A percentile compares a stretch with the other conserved stretches of the same genome.
phyloP scores from a whole-genome alignment of 495 filamentous ascomycete genomes.

The Evernia prunastri region DNA sequence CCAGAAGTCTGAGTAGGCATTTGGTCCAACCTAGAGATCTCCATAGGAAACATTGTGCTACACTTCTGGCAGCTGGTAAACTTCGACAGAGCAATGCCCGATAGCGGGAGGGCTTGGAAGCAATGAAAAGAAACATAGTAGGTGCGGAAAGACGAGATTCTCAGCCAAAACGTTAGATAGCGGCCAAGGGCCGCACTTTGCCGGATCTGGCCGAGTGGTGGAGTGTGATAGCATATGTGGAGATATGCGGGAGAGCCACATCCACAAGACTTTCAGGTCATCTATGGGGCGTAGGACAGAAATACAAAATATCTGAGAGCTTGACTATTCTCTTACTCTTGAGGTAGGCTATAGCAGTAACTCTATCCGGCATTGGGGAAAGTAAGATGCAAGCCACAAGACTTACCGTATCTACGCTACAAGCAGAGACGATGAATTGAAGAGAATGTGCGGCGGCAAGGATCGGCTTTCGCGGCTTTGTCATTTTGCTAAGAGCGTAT shows the following conservation, averaged over 20 bases:
- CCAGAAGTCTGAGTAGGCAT: not conserved
- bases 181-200: not conserved
- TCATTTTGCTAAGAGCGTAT: not conserved
- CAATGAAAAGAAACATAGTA: not conserved
- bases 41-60: not conserved
- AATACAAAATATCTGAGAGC: not conserved
- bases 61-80: not conserved
- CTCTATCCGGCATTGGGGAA: not conserved
- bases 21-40: not conserved
- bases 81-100: not conserved
- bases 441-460: not conserved
- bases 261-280: too few species aligned
- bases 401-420: not conserved
- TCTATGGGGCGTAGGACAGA: not conserved
- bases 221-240: not conserved
- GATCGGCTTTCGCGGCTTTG: not conserved
- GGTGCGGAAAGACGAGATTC: not conserved
- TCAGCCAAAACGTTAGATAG: not conserved
- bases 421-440: not conserved
- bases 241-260: not conserved
- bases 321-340: not conserved
- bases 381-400: not conserved
- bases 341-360: not conserved
- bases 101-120: not conserved
- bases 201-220: not conserved